These are phyloP conservation scores for Carnegiea gigantea DNA, from an alignment of 179 eudicot genomes.

Conservation along the genomic window DNA sequence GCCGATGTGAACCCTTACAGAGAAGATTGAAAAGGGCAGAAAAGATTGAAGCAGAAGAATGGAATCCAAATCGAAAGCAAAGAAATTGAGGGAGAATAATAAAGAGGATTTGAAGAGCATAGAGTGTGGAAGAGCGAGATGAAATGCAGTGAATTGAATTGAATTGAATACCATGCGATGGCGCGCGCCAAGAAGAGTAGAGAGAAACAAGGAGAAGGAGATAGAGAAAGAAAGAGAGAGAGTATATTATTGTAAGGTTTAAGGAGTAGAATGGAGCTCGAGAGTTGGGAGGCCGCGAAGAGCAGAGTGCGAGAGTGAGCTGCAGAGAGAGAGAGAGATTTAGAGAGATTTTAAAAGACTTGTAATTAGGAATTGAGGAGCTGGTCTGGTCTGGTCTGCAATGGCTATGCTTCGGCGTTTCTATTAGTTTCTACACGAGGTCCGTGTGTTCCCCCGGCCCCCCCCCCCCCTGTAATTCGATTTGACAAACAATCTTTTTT, in stretches of 20 bases:
- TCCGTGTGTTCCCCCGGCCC: not conserved
- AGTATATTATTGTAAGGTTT: too few relatives aligned
- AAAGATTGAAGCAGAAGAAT: not conserved
- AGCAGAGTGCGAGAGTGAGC: not conserved
- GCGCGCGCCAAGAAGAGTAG: not conserved
- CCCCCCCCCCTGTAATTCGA: too few relatives aligned
- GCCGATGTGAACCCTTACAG: slow-evolving; percentile 4
- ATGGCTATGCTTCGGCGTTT: not conserved
- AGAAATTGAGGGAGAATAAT: not conserved
- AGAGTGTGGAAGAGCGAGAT: not conserved
- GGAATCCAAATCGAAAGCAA: not conserved
- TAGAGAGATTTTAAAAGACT: not conserved
- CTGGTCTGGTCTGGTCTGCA: not conserved
- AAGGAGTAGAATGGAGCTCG: not conserved
- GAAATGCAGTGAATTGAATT: not conserved
- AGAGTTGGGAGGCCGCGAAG: not conserved
- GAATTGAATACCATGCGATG: not conserved
- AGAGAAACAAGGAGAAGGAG: not conserved
- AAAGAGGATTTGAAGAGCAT: not conserved
- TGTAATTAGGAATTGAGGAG: not conserved
- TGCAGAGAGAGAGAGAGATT: slow-evolving; percentile 1
- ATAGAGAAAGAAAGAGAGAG: not conserved
- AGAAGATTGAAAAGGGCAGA: not conserved
- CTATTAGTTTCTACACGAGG: not conserved
- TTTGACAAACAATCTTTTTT: too few relatives aligned